Percentiles rank a stretch among this genome's conserved stretches.
Evolutionary conservation across 768 basidiomycete genomes (phyloP).

Genomic region (Galerina marginata): DNA sequence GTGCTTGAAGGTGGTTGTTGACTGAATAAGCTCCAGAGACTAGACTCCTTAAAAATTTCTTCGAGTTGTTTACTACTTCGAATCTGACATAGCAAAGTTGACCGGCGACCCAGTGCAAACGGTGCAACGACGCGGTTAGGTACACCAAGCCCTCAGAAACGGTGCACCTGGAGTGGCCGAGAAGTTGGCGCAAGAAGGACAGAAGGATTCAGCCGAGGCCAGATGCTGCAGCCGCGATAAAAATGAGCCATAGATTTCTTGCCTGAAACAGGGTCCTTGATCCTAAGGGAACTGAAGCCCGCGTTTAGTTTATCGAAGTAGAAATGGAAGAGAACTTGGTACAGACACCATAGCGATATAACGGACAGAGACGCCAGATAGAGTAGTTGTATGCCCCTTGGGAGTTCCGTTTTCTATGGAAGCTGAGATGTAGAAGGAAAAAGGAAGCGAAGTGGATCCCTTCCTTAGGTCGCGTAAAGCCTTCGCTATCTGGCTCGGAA

Average conservation of each 20-base stretch:
- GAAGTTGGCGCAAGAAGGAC: constrained; percentile 63
- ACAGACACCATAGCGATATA: constrained; percentile 85
- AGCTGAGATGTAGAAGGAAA: constrained; percentile 69
- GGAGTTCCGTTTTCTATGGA: constrained; percentile 55
- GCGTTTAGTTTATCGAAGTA: constrained; percentile 4
- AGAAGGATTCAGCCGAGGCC: constrained; percentile 73
- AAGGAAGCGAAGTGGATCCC: constrained; percentile 75
- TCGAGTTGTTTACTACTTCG: constrained; percentile 68
- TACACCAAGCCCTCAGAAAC: constrained; percentile 65
- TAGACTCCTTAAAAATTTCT: constrained; percentile 68
- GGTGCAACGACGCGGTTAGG: constrained; percentile 70
- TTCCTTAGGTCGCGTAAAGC: constrained; percentile 64
- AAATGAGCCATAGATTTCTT: constrained; percentile 86
- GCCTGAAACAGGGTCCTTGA: constrained; percentile 66
- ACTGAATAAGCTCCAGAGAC: constrained; percentile 68
- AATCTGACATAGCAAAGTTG: constrained; percentile 75
- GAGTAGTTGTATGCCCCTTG: constrained; percentile 61
- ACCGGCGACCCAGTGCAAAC: constrained; percentile 82
- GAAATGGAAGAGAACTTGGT: background rate
- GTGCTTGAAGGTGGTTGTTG: constrained; percentile 67
- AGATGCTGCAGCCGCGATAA: constrained; percentile 81
- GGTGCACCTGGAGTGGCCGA: constrained; percentile 62
- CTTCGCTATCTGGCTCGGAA: constrained; percentile 59
- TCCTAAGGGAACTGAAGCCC: constrained; percentile 65
- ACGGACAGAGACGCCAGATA: constrained; percentile 66